Base-by-base conservation (phyloP, 1,284 basidiomycete species). In the Termitomyces sp. region DNA sequence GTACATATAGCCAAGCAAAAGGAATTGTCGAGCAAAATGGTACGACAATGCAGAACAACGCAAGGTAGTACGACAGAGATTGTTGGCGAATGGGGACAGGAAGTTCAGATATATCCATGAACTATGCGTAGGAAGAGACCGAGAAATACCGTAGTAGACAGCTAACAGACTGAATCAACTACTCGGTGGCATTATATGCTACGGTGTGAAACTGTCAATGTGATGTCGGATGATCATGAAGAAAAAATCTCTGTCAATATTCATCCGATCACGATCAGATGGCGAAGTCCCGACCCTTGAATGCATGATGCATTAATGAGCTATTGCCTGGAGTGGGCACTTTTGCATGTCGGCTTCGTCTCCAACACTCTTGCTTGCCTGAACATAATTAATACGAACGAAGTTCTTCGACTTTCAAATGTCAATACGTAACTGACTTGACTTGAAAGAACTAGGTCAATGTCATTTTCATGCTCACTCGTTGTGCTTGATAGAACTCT, bases 11-110 rank as follows among this genome's bases (percentile, higher is more conserved):
- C 90, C 89, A 93, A 13, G 84, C 81, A 17, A 87, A 61, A 8
- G 90, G 88, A 5, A 83, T 77, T 36, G 84, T 69, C 30, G 79
- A 78, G 84, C 89, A 91, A 52, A 94, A 66, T 10, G 86, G 83
- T n/a, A 81, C 65, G 54, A 93, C 82, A 52, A 83, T 64, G 51
- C 76, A 62, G 57, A 85, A 57, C 43, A 90, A 69, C 58, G 82
- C 82, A 52, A 80, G 30, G 62, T 84, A 88, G 65, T 81, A 90
- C 12, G 80, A 80, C 41, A 68, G 58, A 39, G 73, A 65, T 54
- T 80, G 76, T 53, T 61, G 61, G 4, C 69, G 72, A 5, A 66
- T 64, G 0, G 66, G 64, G 41, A 66, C 62, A 31, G 71, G 74
- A 41, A 66, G 58, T 56, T 82, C 78, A 55, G 77, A 65, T 38